Conservation (phyloP, 768 basidiomycete species). For the Dentipellis sp. region DNA sequence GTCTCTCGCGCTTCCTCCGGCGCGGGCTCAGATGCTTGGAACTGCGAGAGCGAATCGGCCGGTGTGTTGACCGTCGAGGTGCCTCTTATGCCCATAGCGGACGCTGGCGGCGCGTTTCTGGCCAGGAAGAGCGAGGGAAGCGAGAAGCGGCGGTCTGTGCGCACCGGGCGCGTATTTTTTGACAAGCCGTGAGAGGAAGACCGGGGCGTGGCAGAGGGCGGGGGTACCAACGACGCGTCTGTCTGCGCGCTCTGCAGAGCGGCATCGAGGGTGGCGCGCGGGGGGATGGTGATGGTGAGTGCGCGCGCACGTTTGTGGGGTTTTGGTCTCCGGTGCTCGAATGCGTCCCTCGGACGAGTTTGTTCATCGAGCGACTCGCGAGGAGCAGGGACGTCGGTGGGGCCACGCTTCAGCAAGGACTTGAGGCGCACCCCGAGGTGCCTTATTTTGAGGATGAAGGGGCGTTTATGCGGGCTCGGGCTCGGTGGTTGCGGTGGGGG, state of each 20-base stretch:
- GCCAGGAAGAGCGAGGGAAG: slow-evolving; percentile 9
- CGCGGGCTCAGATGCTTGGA: background rate
- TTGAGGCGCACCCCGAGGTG: slow-evolving; percentile 11
- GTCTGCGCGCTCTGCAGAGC: background rate
- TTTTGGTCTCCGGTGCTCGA: slow-evolving; percentile 1
- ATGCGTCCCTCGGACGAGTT: background rate
- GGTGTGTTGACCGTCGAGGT: background rate
- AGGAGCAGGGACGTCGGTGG: background rate
- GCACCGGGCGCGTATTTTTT: background rate
- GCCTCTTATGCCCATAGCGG: background rate
- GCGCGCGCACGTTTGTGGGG: slow-evolving; percentile 1
- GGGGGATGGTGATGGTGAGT: background rate
- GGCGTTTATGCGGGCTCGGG: slow-evolving; percentile 4
- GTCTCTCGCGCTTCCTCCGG: background rate
- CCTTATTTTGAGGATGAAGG: slow-evolving; percentile 8
- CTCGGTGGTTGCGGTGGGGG: background rate
- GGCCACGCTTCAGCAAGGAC: slow-evolving; percentile 7
- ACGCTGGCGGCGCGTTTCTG: background rate
- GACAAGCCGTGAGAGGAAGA: background rate
- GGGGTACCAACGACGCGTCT: background rate
- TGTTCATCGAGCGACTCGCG: background rate
- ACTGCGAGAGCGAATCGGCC: background rate
- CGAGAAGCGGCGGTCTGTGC: slow-evolving; percentile 7
- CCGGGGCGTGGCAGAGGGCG: background rate
- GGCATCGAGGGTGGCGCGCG: background rate